Evolutionary conservation across 1,139 yeast genomes (phyloP).

Genomic region (Candida freyschussii): DNA sequence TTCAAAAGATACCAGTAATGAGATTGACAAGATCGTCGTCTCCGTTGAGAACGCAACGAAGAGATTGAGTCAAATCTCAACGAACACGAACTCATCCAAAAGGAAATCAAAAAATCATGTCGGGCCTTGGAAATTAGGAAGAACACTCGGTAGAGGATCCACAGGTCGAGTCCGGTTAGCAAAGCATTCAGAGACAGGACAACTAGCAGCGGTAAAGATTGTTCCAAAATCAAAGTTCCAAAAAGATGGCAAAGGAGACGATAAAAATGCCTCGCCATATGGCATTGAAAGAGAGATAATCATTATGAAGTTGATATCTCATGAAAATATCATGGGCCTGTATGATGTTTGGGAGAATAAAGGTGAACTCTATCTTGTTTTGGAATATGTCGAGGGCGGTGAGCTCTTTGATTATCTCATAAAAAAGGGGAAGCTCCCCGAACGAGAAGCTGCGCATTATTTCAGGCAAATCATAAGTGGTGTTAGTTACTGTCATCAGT

Average conservation of each 20-base stretch:
- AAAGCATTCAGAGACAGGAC: conserved; percentile 75
- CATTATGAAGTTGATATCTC: conserved; percentile 84
- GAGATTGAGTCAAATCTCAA: conserved; percentile 59
- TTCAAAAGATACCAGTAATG: conserved; percentile 12
- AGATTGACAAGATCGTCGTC: conserved; percentile 31
- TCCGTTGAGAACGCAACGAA: conserved; percentile 59
- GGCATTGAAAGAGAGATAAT: conserved; percentile 97
- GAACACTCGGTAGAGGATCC: conserved; percentile 92
- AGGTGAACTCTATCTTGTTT: conserved; percentile 81
- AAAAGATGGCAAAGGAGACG: conserved; percentile 21
- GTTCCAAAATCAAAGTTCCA: conserved; percentile 81
- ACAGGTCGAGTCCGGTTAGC: conserved; percentile 94
- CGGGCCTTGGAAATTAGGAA: conserved; percentile 97
- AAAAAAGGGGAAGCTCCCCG: conserved; percentile 83
- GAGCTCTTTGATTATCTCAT: conserved; percentile 90
- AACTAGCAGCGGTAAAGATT: conserved; percentile 93
- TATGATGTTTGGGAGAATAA: conserved; percentile 99
- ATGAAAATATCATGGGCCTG: conserved; percentile 90
- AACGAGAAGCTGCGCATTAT: conserved; percentile 82
- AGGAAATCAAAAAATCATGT: conserved; percentile 65
- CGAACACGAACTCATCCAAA: conserved; percentile 39
- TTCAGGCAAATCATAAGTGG: conserved; percentile 92
- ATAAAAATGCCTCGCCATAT: conserved; percentile 49
- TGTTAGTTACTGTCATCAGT: conserved; percentile 87
- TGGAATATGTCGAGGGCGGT: conserved; percentile 97